phyloP scores from a whole-genome alignment of 2,329 filamentous ascomycete genomes.

The Penicillium decumbens region DNA sequence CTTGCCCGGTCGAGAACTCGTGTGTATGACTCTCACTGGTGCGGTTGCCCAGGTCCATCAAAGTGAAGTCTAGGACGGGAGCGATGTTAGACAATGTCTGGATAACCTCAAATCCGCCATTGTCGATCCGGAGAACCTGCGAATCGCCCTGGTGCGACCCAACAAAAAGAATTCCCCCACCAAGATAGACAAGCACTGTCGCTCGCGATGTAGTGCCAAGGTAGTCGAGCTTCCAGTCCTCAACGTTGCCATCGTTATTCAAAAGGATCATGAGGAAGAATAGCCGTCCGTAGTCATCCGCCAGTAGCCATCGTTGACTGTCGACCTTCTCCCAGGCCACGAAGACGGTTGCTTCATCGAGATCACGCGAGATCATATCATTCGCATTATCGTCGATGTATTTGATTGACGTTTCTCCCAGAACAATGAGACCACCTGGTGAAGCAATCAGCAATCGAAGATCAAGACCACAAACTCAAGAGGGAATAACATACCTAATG shows the following conservation, averaged over 20 bases:
- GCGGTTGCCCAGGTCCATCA: conserved; percentile 92
- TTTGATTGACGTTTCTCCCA: conserved; percentile 74
- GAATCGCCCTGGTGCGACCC: conserved; percentile 92
- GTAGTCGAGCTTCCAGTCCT: conserved; percentile 64
- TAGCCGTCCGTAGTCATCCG: conserved; percentile 82
- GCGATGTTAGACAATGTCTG: conserved; percentile 81
- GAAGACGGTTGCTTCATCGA: conserved; percentile 76
- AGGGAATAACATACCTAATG: conserved; percentile 42
- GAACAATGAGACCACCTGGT: conserved; percentile 65
- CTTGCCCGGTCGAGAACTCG: conserved; percentile 91
- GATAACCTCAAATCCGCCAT: conserved; percentile 60
- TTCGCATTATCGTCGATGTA: conserved; percentile 78
- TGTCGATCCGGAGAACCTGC: conserved; percentile 65
- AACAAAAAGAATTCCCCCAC: conserved; percentile 66
- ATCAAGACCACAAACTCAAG: conserved; percentile 22
- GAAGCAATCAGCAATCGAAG: conserved; percentile 48
- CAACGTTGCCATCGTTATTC: conserved; percentile 60
- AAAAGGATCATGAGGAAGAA: conserved; percentile 78
- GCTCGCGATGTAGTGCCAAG: conserved; percentile 70
- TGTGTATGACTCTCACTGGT: conserved; percentile 74
- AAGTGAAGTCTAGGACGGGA: conserved; percentile 85
- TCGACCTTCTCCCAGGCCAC: conserved; percentile 88
- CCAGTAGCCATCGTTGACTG: conserved; percentile 75
- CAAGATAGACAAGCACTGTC: conserved; percentile 70
- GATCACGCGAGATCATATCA: conserved; percentile 57